Evolutionary conservation across 202 grass and related monocot genomes (phyloP).

Genomic region (Sporobolus alterniflorus): DNA sequence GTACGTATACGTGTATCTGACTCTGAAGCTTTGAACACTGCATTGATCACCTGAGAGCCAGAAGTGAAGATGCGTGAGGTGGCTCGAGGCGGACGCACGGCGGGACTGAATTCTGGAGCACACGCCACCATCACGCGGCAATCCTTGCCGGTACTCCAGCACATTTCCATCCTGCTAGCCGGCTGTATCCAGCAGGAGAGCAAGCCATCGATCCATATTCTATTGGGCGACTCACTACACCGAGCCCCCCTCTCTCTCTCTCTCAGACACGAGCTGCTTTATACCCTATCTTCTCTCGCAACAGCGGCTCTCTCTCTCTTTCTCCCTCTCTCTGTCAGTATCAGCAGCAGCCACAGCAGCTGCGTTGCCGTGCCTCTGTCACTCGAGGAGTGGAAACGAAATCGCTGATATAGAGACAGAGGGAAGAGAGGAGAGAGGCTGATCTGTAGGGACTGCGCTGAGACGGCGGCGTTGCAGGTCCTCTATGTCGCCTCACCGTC

Average conservation of each 20-base stretch:
- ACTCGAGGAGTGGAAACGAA: conserved; percentile 15
- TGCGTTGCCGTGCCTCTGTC: conserved; percentile 33
- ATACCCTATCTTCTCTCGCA: not conserved
- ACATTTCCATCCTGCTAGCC: conserved; percentile 34
- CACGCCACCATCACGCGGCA: conserved; percentile 53
- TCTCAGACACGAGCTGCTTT: conserved; percentile 14
- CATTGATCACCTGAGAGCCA: no score
- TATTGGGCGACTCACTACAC: conserved; percentile 41
- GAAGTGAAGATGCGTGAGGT: not conserved
- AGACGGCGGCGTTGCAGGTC: conserved; percentile 87
- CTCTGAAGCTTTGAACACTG: conserved; percentile 7
- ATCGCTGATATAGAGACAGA: not conserved
- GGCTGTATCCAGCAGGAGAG: not conserved
- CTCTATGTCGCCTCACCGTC: conserved; percentile 78
- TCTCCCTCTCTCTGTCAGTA: not conserved
- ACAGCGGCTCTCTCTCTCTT: not conserved
- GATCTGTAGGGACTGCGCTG: no score
- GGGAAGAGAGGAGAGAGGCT: not conserved
- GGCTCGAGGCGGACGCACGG: not conserved
- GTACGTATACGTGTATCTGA: not conserved
- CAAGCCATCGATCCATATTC: conserved; percentile 33
- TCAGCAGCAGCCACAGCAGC: not conserved
- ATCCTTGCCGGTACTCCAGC: conserved; percentile 41
- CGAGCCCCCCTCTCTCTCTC: not conserved
- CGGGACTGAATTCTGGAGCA: conserved; percentile 53